Conservation (phyloP, 495 filamentous ascomycete genomes). For the Sporormia fimetaria region DNA sequence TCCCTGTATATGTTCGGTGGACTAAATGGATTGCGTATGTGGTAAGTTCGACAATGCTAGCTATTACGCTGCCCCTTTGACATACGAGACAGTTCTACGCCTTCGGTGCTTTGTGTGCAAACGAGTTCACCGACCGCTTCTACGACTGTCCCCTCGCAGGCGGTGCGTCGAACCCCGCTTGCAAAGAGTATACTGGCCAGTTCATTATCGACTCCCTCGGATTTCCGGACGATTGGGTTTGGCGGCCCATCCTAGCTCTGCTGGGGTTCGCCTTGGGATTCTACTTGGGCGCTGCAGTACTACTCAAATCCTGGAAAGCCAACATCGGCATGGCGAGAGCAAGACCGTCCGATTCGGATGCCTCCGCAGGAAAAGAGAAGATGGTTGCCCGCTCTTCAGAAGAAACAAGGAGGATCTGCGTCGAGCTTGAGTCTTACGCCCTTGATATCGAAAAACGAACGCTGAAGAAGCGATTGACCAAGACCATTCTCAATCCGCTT, state of each 20-base stretch:
- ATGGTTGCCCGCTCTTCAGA: slow-evolving; percentile 40
- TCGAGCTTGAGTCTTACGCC: slow-evolving; percentile 49
- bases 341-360: slow-evolving; percentile 43
- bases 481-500: slow-evolving; percentile 52
- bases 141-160: slow-evolving; percentile 56
- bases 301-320: slow-evolving; percentile 47
- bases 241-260: slow-evolving; percentile 49
- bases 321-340: slow-evolving; percentile 51
- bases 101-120: slow-evolving; percentile 53
- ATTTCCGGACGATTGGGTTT: slow-evolving; percentile 51
- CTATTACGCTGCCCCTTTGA: not conserved
- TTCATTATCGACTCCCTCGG: slow-evolving; percentile 56
- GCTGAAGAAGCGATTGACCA: slow-evolving; percentile 30
- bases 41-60: slow-evolving; percentile 26
- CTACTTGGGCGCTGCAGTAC: slow-evolving; percentile 42
- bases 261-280: slow-evolving; percentile 48
- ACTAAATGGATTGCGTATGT: slow-evolving; percentile 50
- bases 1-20: slow-evolving; percentile 65
- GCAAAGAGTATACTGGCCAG: slow-evolving; percentile 52
- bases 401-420: slow-evolving; percentile 45
- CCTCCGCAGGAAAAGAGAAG: slow-evolving; percentile 50
- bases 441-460: slow-evolving; percentile 50
- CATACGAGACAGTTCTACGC: slow-evolving; percentile 44
- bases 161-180: slow-evolving; percentile 45
- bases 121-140: slow-evolving; percentile 56